Base-by-base conservation (phyloP, 805 yeast species). In the Diddensiella caesifluorescens region DNA sequence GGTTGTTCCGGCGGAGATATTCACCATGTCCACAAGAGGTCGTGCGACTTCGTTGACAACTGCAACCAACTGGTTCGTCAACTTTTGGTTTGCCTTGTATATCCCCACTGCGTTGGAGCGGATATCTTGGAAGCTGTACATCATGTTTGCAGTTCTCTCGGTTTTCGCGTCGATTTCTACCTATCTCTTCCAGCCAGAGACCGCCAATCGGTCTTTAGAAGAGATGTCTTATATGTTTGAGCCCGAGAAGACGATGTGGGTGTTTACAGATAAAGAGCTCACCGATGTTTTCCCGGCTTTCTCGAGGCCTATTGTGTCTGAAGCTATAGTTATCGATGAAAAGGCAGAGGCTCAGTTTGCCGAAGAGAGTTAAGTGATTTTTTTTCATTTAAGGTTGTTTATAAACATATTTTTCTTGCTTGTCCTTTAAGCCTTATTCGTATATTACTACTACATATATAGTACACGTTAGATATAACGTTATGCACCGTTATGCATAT, bases 201-300 rank as follows among this genome's bases (percentile, higher is more conserved):
- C 95, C 41, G 79, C 77, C 66, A 92, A 92, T 48, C 71, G 84
- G 56, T 73, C 86, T 28, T 73, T 85, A 59, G 95, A 85, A 65
- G 87, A 84, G 64, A 85, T 85, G 51, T 87, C 83, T 60, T 79
- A 74, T 57, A 68, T 80, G 70, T 72, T 68, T 55, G 61, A 71
- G 25, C 62, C 64, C 35, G 65, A 44, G n/a, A 39, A 38, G 33
- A 44, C 47, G 3, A 44, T 47, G 44, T 44, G 47, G 50, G 50
- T 47, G 9, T 47, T 47, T 28, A 15, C 2, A 34, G 50, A 47
- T 20, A 22, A 23, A 4, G 47, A 47, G 27, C 38, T 34, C 15
- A 34, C 38, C 5, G 27, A 13, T 22, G 38, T 34, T 13, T 28
- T 22, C 23, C 38, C 38, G 4, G 15, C 21, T n/a, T 34, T 34